Conservation (phyloP, 2,329 filamentous ascomycete species). For the Blastomyces silverae region DNA sequence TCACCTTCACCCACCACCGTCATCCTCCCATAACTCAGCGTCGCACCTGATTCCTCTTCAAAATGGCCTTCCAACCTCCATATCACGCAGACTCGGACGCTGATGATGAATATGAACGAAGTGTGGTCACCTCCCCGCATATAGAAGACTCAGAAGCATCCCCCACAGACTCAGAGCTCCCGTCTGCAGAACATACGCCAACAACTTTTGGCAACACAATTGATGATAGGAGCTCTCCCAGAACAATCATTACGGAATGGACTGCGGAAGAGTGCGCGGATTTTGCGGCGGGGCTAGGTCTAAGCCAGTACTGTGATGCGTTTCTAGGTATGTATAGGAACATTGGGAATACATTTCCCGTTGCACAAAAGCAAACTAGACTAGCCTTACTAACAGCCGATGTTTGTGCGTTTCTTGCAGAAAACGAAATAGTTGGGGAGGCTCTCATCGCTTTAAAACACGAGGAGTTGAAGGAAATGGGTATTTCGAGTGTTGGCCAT, state of each 20-base stretch:
- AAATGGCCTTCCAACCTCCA: constrained; percentile 42
- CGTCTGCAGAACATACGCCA: constrained; percentile 56
- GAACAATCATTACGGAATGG: constrained; percentile 55
- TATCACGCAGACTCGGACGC: constrained; percentile 59
- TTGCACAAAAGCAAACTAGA: constrained; percentile 14
- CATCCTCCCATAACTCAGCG: neutral
- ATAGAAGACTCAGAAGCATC: constrained; percentile 53
- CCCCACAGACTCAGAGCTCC: constrained; percentile 52
- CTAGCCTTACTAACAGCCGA: neutral
- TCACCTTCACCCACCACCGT: too few species aligned
- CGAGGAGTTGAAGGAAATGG: constrained; percentile 92
- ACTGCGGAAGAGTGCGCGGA: constrained; percentile 81
- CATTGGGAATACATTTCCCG: neutral
- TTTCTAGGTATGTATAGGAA: constrained; percentile 64
- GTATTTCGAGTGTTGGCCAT: constrained; percentile 85
- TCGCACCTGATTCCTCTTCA: constrained; percentile 14
- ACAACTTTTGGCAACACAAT: constrained; percentile 51
- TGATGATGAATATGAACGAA: constrained; percentile 60
- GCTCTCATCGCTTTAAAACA: constrained; percentile 82
- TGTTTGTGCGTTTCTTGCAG: constrained; percentile 41
- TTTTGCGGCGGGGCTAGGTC: constrained; percentile 71
- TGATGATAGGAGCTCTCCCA: constrained; percentile 49
- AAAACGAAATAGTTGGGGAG: constrained; percentile 91
- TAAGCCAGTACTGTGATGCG: constrained; percentile 72
- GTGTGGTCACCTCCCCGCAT: constrained; percentile 52